Evolutionary conservation across 345 rosid genomes (phyloP).

Genomic region (Eutrema heterophyllum): DNA sequence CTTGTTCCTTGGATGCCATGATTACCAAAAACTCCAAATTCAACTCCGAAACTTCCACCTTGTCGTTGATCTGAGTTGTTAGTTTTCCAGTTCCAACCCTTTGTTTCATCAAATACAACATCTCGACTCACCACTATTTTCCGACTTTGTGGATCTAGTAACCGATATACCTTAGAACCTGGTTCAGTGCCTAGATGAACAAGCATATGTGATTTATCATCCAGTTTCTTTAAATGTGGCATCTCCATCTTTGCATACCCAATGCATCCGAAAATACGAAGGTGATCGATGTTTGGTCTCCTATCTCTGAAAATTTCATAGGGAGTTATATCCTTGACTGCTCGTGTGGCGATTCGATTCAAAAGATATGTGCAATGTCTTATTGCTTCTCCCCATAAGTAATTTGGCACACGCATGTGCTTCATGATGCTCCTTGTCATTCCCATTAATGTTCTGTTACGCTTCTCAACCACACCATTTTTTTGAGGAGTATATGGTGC

Average conservation of each 20-base stretch:
- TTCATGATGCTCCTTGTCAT: neutral
- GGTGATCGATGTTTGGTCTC: neutral
- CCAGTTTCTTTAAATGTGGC: neutral
- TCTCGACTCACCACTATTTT: neutral
- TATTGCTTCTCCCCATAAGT: neutral
- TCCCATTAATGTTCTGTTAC: neutral
- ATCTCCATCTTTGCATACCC: neutral
- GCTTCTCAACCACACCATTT: too few relatives aligned
- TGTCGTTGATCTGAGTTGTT: too few relatives aligned
- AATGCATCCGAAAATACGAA: neutral
- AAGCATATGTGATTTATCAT: neutral
- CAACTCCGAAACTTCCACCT: too few relatives aligned
- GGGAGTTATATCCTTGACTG: neutral
- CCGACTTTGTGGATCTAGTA: accelerated
- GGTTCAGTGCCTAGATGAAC: neutral
- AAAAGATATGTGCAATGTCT: neutral
- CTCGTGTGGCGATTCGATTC: neutral
- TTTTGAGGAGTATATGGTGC: neutral
- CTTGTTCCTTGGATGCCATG: too few relatives aligned
- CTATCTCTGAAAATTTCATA: neutral
- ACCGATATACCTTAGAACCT: neutral
- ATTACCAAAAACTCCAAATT: too few relatives aligned
- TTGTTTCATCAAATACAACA: neutral
- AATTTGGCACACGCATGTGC: neutral
- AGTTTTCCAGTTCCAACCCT: neutral